Evolutionary conservation across 2,329 filamentous ascomycete species (phyloP).

Genomic region (Beauveria sp.): DNA sequence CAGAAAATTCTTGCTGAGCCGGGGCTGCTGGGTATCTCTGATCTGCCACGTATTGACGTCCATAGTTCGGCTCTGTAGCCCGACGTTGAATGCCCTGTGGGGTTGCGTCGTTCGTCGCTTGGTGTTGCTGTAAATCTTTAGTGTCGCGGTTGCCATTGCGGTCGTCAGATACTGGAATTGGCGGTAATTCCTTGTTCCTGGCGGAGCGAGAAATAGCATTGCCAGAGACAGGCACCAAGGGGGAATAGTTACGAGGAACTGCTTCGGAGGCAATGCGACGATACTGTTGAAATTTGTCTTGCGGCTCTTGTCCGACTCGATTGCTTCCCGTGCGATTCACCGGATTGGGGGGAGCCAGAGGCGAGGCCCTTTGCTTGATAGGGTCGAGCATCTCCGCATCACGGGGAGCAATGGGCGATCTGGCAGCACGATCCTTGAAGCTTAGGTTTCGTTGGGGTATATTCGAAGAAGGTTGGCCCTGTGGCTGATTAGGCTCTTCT

Average conservation of each 20-base stretch:
- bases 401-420: slow-evolving; percentile 23
- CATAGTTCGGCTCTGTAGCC: slow-evolving; percentile 23
- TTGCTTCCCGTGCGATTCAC: slow-evolving; percentile 44
- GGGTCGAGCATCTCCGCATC: background rate
- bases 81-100: slow-evolving; percentile 20
- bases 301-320: slow-evolving; percentile 51
- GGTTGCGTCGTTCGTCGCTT: background rate
- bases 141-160: background rate
- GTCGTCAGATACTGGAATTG: slow-evolving; percentile 2
- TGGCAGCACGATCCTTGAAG: slow-evolving; percentile 50
- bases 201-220: slow-evolving; percentile 14
- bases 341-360: background rate
- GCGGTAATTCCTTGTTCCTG: slow-evolving; percentile 27
- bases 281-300: slow-evolving; percentile 19
- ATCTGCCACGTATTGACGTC: slow-evolving; percentile 20
- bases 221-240: slow-evolving; percentile 6
- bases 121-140: background rate
- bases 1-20: background rate
- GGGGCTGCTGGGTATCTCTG: slow-evolving; percentile 18
- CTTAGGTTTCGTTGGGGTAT: slow-evolving; percentile 49
- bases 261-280: background rate
- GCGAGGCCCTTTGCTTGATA: background rate
- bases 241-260: background rate
- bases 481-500: background rate
- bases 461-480: slow-evolving; percentile 20